Percentiles rank a stretch among this genome's conserved stretches.
phyloP scores from a whole-genome alignment of 1,284 basidiomycete species.

The Sporisorium sorghi region DNA sequence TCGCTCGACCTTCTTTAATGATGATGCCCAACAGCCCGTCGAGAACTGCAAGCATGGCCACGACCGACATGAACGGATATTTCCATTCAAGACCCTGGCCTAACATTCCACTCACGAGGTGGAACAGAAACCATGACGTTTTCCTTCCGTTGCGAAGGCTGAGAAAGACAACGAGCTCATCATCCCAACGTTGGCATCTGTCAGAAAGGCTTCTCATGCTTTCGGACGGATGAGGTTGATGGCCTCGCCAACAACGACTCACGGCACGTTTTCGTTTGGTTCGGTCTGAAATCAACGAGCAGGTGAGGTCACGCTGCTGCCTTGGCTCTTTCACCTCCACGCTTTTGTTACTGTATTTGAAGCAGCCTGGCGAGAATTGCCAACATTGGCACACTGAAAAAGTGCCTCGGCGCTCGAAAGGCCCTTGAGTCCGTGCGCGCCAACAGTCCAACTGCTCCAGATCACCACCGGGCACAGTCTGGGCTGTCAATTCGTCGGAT shows the following conservation, averaged over 20 bases:
- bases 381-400: not conserved
- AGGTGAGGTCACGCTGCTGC: slow-evolving; percentile 10
- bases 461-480: not conserved
- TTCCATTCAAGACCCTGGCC: slow-evolving; percentile 2
- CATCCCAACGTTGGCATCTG: too few species aligned
- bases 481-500: too few species aligned
- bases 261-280: too few species aligned
- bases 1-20: not conserved
- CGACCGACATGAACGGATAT: slow-evolving; percentile 2
- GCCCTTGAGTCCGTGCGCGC: slow-evolving; percentile 23
- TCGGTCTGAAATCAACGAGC: too few species aligned
- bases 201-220: not conserved
- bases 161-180: too few species aligned
- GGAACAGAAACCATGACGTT: not conserved
- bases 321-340: not conserved
- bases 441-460: not conserved
- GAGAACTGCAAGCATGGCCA: not conserved
- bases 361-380: too few species aligned
- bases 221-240: too few species aligned
- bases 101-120: slow-evolving; percentile 4
- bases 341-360: not conserved
- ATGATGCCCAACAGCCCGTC: not conserved
- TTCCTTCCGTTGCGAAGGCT: not conserved
- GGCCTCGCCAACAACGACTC: too few species aligned
- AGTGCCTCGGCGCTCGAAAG: not conserved